Base-by-base conservation (phyloP, 768 basidiomycete species). In the Termitomyces sp. region DNA sequence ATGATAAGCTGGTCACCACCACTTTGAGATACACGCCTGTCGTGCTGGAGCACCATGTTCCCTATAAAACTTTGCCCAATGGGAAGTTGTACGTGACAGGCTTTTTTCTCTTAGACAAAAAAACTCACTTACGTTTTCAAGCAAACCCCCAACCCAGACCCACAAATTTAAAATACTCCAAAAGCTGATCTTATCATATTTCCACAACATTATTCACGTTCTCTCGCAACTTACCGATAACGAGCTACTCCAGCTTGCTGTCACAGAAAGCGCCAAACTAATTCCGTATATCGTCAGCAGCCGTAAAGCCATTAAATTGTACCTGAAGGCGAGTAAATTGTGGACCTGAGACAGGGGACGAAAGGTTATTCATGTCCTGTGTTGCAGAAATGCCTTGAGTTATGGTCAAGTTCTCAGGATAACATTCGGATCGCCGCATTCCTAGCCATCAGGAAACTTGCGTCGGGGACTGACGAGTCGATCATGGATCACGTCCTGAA, bases 21-120 rank as follows among this genome's bases (percentile, higher is more conserved):
- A 77, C 94, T 2, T 79, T 99, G 32, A 87, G 86, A 69, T 99
- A 92, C 74, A 96, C 96, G 0, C 96, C 97, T 2, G 82, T 98
- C 44, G 82, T 98, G 8, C 81, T 99, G 18, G 81, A 84, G 53
- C 88, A 96, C 68, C 96, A 98, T 67, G 79, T 91, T 39, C 96
- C 96, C 0, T 94, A 87, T 78, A 96, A 94, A 76, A 87, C 84
- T 1, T 80, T 89, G 28, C 70, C 87, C 1, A 87, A 87, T 66
- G 97, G 96, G 56, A 92, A 90, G 82, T 89, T 91, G 96, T 96
- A 69, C 53, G 92, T 80, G 39, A 39, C 7, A 32, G 46, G 16
- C 12, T 11, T 36, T 50, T 36, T 50, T 63, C 20, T 59, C 42
- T 7, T 35, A 42, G 35, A 35, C 13, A 56, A 28, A 36, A n/a